Base-by-base conservation (phyloP, 352 stramenopile genomes). In the Paralagenidium karlingii region DNA sequence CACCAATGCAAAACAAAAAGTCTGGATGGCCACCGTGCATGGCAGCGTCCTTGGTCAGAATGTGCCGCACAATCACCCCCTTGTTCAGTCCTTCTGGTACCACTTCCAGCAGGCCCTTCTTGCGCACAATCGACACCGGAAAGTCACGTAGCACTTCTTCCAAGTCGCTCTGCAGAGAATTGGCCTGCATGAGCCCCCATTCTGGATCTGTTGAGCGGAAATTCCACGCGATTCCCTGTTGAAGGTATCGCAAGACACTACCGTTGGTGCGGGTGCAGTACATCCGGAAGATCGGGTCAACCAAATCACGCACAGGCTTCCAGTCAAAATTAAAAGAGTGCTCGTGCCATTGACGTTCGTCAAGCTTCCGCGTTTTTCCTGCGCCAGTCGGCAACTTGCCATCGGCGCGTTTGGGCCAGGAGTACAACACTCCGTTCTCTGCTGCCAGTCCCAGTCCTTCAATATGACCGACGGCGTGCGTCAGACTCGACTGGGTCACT, bases 181-280 rank as follows among this genome's bases (percentile, higher is more conserved):
- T 96, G 12, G 92, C 91, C 57, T 98, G 91, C 31, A 98, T 64
- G 2, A 91, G 78, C 3, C 93, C 94, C 92, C 92, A 98, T 52
- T 98, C 94, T 4, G 93, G 93, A 65, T 98, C 94, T 8, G 86
- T 96, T 12, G 82, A 96, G 43, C 96, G 95, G 55, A 97, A 98
- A 49, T 94, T 96, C 94, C 94, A 98, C 27, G 86, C 86, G 40
- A 98, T 96, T 41, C 88, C 94, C 51, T 96, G 92, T 26, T 96
- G 79, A 12, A 89, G 66, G 60, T 93, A 91, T 19, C 87, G 63
- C 45, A 96, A 73, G 8, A 97, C 83, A 45, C 88, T 97, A 18
- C 93, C 94, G 63, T 98, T 98, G 19, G 92, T 97, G 37, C 91
- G 75, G 11, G 90, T 87, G 36, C 92, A 97, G 64, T 97, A 98